Evolutionary conservation across 768 basidiomycete species (phyloP), one percentile per base, ranked within the genome.

Genomic region (Lactarius pseudohatsudake): DNA sequence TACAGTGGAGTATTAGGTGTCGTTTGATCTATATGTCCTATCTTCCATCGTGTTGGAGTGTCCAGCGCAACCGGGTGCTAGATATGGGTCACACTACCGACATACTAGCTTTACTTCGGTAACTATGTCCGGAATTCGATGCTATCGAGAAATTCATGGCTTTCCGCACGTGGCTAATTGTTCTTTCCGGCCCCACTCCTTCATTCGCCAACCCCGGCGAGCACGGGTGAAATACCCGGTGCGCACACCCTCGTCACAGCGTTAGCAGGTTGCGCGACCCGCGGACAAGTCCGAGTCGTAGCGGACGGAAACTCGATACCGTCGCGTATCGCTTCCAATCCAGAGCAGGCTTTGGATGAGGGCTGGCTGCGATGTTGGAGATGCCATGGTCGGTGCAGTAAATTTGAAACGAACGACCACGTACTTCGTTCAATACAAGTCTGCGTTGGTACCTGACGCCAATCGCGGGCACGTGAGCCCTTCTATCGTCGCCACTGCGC

Each of bases 171-270:
- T 30, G 22, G 28, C 18, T 5, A 28, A 4, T 4, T 9, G 54
- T 32, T 30, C 32, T 18, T 11, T 34, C 32, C 55, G 20, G 2
- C 13, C 11, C 13, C 22, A 22, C 26, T 26, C 50, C 28, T 32
- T 34, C 20, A 34, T 22, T 43, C 9, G 32, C 54, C 34, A 16
- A 55, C 36, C 63, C 63, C 63, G 57, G 63, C 36, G 11, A 59
- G 50, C 36, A 57, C 3, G 20, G 36, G 20, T 32, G 3, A n/a
- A 28, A 59, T 3, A 45, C 13, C 20, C 63, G 43, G 41, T 22
- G 45, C 34, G 6, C 9, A 28, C 11, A 9, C 2, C 16, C 32
- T 9, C 22, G n/a, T 50, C 55, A 56, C 50, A 53, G 50, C 50
- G 22, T 26, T 28, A 7, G 13, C 2, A 13, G 50, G 22, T 28